Evolutionary conservation across 2,329 filamentous ascomycete genomes (phyloP).

Genomic region (Colletotrichum camelliae): DNA sequence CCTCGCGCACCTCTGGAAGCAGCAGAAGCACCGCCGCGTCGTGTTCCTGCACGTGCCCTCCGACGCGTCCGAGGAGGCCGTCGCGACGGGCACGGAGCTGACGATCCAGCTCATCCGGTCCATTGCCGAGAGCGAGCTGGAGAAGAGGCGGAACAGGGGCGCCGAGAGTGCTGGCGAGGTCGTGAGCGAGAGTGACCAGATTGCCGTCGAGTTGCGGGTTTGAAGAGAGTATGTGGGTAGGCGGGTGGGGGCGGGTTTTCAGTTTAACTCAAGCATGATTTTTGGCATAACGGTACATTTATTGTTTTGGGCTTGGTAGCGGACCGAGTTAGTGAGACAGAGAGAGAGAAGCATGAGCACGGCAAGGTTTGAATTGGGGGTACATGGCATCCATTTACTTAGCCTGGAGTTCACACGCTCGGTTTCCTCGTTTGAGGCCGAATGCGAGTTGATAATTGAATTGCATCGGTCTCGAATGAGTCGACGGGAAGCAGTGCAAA

Average conservation of each 20-base stretch:
- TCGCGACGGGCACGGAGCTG: constrained; percentile 57
- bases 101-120: constrained; percentile 60
- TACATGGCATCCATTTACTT: not conserved
- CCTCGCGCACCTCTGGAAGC: constrained; percentile 60
- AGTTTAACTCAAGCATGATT: not conserved
- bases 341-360: not conserved
- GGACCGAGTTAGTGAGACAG: not conserved
- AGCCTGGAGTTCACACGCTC: not conserved
- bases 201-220: constrained; percentile 23
- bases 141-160: constrained; percentile 19
- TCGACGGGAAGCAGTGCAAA: not conserved
- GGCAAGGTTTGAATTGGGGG: not conserved
- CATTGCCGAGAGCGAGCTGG: constrained; percentile 57
- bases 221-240: not conserved
- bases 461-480: not conserved
- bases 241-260: not conserved
- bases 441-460: not conserved
- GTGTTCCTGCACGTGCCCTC: constrained; percentile 78
- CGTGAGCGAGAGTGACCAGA: constrained; percentile 10
- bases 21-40: constrained; percentile 53
- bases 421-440: not conserved
- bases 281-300: not conserved
- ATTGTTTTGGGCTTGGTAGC: not conserved
- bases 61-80: constrained; percentile 52
- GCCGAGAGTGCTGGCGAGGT: not conserved